Evolutionary conservation across 2,329 filamentous ascomycete species (phyloP).

Genomic region (Orbilia brochopaga): DNA sequence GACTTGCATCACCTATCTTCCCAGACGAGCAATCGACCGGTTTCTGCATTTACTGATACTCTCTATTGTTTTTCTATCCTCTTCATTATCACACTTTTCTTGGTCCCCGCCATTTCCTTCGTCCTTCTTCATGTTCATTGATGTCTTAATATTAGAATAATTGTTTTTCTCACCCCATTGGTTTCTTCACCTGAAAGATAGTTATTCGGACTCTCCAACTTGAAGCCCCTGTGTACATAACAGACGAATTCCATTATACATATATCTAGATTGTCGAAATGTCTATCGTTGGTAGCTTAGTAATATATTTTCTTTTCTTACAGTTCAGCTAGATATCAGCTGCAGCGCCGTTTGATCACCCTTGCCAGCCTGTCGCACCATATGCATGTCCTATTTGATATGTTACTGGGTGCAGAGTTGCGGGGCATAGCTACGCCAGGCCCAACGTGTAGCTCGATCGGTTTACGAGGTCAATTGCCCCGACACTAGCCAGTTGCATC

Average conservation of each 20-base stretch:
- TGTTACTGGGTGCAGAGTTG: too few species aligned
- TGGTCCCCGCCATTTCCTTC: constrained; percentile 3
- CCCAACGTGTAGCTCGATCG: too few species aligned
- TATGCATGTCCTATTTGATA: too few species aligned
- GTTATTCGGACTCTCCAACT: constrained; percentile 41
- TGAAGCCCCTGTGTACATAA: constrained; percentile 41
- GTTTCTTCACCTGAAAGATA: constrained; percentile 19
- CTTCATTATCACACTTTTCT: not conserved
- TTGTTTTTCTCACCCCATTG: constrained; percentile 16
- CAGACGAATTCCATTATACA: constrained; percentile 10
- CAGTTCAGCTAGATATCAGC: too few species aligned
- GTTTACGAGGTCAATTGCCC: too few species aligned
- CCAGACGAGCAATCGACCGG: not conserved
- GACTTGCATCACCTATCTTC: too few species aligned
- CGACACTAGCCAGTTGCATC: too few species aligned
- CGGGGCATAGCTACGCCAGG: too few species aligned
- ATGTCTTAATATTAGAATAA: constrained; percentile 51
- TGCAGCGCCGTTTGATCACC: too few species aligned
- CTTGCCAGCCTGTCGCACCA: too few species aligned
- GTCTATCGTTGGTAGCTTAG: not conserved
- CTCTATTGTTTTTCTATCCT: not conserved
- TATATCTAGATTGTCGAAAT: too few species aligned
- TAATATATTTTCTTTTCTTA: too few species aligned
- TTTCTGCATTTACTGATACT: not conserved
- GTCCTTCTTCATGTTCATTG: constrained; percentile 33